Evolutionary conservation across 2,329 filamentous ascomycete genomes (phyloP).

Genomic region (Hymenoscyphus linearis): DNA sequence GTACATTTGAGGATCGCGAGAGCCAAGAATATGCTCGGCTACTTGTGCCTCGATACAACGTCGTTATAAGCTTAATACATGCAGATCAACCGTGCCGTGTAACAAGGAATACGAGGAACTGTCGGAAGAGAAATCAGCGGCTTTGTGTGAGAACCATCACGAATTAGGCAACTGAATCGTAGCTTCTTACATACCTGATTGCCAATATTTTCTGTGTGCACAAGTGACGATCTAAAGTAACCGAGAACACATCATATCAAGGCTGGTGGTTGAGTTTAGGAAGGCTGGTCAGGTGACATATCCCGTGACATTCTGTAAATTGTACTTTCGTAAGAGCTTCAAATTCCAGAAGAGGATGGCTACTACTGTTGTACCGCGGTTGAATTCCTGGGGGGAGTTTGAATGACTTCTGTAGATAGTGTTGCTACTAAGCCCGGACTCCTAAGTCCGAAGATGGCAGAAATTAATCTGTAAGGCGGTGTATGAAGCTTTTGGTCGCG

Average conservation of each 20-base stretch:
- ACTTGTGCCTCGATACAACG: background rate
- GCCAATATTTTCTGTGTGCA: background rate
- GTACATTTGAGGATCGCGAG: background rate
- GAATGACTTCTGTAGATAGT: no score
- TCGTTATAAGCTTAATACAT: background rate
- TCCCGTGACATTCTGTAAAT: background rate
- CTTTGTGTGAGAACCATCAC: background rate
- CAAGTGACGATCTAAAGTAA: background rate
- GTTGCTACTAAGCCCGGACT: no score
- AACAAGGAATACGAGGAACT: background rate
- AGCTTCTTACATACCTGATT: no score
- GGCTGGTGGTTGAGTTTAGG: background rate
- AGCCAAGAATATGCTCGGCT: background rate
- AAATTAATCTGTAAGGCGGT: no score
- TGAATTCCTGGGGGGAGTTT: no score
- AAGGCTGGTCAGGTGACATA: background rate
- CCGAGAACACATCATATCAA: background rate
- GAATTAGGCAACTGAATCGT: background rate
- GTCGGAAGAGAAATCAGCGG: background rate
- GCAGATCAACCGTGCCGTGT: background rate
- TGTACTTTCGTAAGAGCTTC: background rate
- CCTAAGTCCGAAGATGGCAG: no score
- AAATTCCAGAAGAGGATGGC: background rate
- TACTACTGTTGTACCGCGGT: background rate
- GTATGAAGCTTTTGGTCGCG: no score